Conservation (phyloP, 345 rosid species). For the Eucalyptus marginata region DNA sequence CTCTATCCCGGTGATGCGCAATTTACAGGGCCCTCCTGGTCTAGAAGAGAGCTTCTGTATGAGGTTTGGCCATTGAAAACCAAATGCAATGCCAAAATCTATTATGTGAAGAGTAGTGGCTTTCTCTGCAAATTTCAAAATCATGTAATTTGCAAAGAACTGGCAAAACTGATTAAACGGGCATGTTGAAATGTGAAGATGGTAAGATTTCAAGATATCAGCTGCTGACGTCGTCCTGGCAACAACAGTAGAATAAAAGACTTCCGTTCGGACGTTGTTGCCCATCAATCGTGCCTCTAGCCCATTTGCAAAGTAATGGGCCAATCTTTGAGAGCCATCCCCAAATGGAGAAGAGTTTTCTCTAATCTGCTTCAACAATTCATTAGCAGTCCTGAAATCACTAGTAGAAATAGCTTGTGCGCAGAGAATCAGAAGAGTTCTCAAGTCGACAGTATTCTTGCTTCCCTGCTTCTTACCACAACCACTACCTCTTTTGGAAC, state of each 20-base stretch:
- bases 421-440: conserved; percentile 49
- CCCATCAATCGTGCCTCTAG: conserved; percentile 71
- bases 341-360: conserved; percentile 56
- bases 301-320: conserved; percentile 76
- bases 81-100: too few relatives aligned
- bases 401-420: conserved; percentile 66
- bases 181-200: conserved; percentile 28
- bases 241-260: conserved; percentile 9
- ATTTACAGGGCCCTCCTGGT: too few relatives aligned
- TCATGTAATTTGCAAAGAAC: too few relatives aligned
- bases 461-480: conserved; percentile 1
- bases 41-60: too few relatives aligned
- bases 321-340: conserved; percentile 70
- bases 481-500: neutral
- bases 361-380: conserved; percentile 68
- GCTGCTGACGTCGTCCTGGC: conserved; percentile 27
- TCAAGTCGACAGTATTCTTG: conserved; percentile 29
- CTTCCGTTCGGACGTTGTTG: conserved; percentile 14
- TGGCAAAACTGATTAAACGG: conserved; percentile 52
- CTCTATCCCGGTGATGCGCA: too few relatives aligned
- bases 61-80: too few relatives aligned
- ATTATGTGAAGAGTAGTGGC: too few relatives aligned
- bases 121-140: too few relatives aligned
- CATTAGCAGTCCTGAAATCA: conserved; percentile 56
- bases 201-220: conserved; percentile 47